Evolutionary conservation across 345 rosid genomes (phyloP), one percentile per base, ranked within the genome.

Genomic region (Euphorbia pulcherrima): DNA sequence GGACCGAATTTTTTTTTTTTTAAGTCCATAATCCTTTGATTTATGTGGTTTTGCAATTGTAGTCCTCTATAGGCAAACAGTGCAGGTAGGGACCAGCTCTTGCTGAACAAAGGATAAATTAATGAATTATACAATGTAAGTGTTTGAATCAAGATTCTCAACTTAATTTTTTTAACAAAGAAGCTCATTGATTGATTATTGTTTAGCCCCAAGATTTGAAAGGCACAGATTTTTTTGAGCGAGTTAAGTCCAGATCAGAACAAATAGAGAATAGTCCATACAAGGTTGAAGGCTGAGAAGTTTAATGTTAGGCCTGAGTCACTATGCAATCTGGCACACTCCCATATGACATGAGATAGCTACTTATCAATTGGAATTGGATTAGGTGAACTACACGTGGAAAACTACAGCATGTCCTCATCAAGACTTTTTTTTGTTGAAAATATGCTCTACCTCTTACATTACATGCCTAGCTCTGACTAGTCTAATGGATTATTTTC

Each of bases 341-440:
- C 59, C 66, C 82, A 78, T 83, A 79, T 79, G 84, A 83, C 83
- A 75, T 77, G 73, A 40, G 85, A 76, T 79, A 68, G 72, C 68
- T 51, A 72, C 81, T 16, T 58, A 67, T 70, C 56, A 78, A 18
- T 47, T 70, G 67, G 77, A 44, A 44, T 41, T 44, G 13, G 50
- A 82, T 82, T 88, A 83, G 91, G 89, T 85, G 86, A 86, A 70
- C 86, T 80, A 73, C 89, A 88, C 89, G 91, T 86, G 89, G 89
- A 88, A 86, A 88, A 81, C 80, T 72, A 80, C 81, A 29, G 44
- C 62, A 55, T 57, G 82, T 86, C 87, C 27, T 72, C 55, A 57
- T 88, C 90, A 65, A 71, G 80, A 75, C 83, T 70, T 77, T 76
- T 71, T 30, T 50, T 48, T 29, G 67, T 63, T 73, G 72, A 71